These are phyloP conservation scores for Penicillium sp. DNA, from an alignment of 2,329 filamentous ascomycete species.

Conservation along the genomic window DNA sequence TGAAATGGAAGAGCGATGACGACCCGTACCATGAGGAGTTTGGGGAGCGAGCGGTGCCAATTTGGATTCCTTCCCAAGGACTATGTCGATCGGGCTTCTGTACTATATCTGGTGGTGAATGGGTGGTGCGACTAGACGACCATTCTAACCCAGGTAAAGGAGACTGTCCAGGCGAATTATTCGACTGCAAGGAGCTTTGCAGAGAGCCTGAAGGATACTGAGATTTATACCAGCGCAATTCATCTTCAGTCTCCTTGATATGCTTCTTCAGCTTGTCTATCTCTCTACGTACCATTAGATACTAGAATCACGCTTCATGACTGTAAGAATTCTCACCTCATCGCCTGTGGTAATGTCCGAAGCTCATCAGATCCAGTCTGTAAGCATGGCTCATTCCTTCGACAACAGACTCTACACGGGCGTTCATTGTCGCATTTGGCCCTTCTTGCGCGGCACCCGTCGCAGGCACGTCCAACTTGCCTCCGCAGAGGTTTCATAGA, in stretches of 20 bases:
- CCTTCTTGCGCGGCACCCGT: constrained; percentile 1
- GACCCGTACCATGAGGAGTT: constrained; percentile 7
- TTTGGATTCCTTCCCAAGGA: not conserved
- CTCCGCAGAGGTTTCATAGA: not conserved
- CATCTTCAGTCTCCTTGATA: not conserved
- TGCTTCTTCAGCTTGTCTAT: not conserved
- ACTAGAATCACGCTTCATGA: no score
- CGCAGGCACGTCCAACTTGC: constrained; percentile 1
- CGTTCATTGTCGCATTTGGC: constrained; percentile 5
- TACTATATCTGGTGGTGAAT: not conserved
- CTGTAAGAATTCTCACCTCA: not conserved
- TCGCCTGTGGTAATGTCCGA: not conserved
- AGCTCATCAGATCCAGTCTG: not conserved
- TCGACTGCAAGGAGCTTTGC: not conserved
- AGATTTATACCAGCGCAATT: constrained; percentile 1
- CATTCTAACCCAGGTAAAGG: not conserved
- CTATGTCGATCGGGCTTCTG: not conserved
- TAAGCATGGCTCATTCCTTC: not conserved
- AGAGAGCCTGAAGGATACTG: not conserved
- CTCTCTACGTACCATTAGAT: constrained; percentile 1
- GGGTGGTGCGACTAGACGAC: not conserved
- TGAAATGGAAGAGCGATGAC: constrained; percentile 8
- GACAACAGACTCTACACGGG: not conserved
- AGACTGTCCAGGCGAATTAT: not conserved
- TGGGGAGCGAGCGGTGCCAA: constrained; percentile 5